Base-by-base conservation (phyloP, 2,329 filamentous ascomycete genomes). In the Penicillium thymicola region DNA sequence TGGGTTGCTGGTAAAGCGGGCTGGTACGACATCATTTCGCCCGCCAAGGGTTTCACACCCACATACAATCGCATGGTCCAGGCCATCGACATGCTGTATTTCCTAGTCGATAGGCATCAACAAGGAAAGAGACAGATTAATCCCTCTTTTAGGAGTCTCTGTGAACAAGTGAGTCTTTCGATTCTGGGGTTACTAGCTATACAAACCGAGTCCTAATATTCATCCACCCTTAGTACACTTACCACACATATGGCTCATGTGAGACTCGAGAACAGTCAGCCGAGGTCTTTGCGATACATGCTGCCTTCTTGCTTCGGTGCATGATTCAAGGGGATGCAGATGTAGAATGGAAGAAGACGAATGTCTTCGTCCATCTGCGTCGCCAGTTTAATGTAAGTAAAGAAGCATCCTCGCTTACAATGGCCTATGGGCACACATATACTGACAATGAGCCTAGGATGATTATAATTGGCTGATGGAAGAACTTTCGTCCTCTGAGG, bases 1-100 rank as follows among this genome's bases (percentile, higher is more conserved):
- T 87, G 85, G 85, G 84, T 84, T 21, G 79, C 82, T 47, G 85
- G 85, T 34, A 75, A 79, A 59, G 82, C 84, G 38, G 85, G 85
- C 53, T 87, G 85, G 84, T 87, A 83, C 66, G 78, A 79, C 51
- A 77, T 88, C 45, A 56, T 45, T 41, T 74, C 74, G 30, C 83
- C 85, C 2, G 74, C 79, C 40, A 75, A 77, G 60, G 75, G 76
- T 2, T 88, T 86, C 67, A 72, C 77, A 58, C 68, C 73, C 2
- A 78, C 79, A 37, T 85, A 80, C 69, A 75, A 79, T 45, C 77
- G 81, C 23, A 86, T 86, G 75, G 73, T 81, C 2, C 79, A 85
- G 68, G 83, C 82, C 1, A 80, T 87, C 36, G 78, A 83, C 61
- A 65, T 85, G 56, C 73, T 86, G 9, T 87, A 86, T 67, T 86